Percentiles rank a stretch among this genome's conserved stretches.
Evolutionary conservation across 805 yeast species (phyloP).

Genomic region (Jamesozyma gamospora): DNA sequence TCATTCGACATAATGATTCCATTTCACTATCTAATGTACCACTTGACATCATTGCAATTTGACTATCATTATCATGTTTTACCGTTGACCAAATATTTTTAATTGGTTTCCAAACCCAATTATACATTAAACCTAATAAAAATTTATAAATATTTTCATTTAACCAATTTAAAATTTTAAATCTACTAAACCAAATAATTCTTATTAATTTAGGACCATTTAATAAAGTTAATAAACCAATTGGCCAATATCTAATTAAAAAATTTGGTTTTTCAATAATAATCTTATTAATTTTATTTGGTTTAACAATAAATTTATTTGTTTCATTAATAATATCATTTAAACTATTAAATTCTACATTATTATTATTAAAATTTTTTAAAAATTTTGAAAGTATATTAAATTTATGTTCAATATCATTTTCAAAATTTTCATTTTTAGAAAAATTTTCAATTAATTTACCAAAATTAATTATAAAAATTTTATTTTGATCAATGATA

Average conservation of each 20-base stretch:
- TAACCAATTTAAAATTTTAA: constrained; percentile 46
- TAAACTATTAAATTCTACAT: neutral
- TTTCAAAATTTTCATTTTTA: neutral
- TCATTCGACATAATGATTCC: constrained; percentile 80
- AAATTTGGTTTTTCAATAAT: constrained; percentile 31
- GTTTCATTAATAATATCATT: constrained; percentile 2
- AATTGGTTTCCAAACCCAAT: constrained; percentile 79
- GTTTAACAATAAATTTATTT: neutral
- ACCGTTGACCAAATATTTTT: constrained; percentile 64
- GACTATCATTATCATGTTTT: constrained; percentile 68
- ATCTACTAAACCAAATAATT: constrained; percentile 41
- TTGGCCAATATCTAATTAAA: constrained; percentile 58
- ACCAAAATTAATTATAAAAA: constrained; percentile 14
- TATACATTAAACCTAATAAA: constrained; percentile 51
- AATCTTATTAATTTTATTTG: neutral
- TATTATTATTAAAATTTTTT: neutral
- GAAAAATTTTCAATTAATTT: constrained; percentile 7
- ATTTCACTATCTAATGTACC: constrained; percentile 71
- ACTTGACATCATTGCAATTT: constrained; percentile 68
- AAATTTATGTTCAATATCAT: neutral
- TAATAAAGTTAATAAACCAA: constrained; percentile 31
- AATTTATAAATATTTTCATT: constrained; percentile 55
- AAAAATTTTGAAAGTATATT: neutral
- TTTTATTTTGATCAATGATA: constrained; percentile 5
- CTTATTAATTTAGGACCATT: constrained; percentile 46